A percentile compares a stretch with the other conserved stretches of the same genome.
Evolutionary conservation across 106 monocot species (phyloP).

Genomic region (Allium fistulosum): DNA sequence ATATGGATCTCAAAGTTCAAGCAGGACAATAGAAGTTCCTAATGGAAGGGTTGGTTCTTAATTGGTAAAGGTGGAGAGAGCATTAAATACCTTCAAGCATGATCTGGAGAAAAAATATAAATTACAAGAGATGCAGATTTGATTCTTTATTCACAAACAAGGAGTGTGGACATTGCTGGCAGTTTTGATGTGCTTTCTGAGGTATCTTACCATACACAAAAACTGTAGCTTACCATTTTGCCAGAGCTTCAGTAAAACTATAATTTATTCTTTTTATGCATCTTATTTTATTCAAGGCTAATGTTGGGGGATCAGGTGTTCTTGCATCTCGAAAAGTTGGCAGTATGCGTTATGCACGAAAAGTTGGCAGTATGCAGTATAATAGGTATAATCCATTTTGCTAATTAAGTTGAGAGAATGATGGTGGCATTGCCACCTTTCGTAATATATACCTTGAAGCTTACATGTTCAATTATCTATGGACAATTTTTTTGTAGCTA

Average conservation of each 20-base stretch:
- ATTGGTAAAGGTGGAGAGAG: constrained; percentile 81
- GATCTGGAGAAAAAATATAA: constrained; percentile 75
- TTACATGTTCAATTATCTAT: no score
- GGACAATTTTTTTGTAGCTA: no score
- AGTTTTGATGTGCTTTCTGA: constrained; percentile 53
- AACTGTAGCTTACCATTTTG: no score
- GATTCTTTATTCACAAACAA: constrained; percentile 46
- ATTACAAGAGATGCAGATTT: constrained; percentile 62
- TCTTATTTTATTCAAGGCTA: no score
- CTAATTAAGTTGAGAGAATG: no score
- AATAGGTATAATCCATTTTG: no score
- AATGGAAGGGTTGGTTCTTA: constrained; percentile 55
- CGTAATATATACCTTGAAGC: no score
- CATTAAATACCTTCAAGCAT: constrained; percentile 62
- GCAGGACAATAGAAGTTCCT: constrained; percentile 48
- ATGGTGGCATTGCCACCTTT: no score
- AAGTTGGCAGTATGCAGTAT: no score
- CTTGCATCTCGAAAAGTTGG: constrained; percentile 11
- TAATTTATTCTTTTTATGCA: no score
- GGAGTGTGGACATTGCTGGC: constrained; percentile 52
- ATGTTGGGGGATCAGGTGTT: constrained; percentile 14
- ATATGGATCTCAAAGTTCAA: constrained; percentile 29
- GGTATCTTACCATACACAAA: no score
- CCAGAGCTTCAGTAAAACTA: no score
- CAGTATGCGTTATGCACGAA: constrained; percentile 8